These are phyloP conservation scores for Annulohypoxylon truncatum DNA, from an alignment of 2,329 filamentous ascomycete species.

Conservation along the genomic window DNA sequence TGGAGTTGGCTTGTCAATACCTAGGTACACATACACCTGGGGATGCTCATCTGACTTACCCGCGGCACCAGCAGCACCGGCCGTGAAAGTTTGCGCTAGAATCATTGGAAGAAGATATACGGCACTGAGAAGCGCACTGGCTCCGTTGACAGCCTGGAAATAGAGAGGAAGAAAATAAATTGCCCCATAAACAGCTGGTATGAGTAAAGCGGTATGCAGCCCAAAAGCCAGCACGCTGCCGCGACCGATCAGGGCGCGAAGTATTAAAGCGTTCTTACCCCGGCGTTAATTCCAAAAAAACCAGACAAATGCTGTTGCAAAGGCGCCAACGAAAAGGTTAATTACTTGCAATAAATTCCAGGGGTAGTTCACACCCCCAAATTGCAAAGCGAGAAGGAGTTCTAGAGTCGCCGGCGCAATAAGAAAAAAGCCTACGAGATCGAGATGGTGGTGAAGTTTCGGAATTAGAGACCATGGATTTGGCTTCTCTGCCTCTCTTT, in stretches of 20 bases:
- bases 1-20: not conserved
- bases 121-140: not conserved
- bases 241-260: conserved; percentile 33
- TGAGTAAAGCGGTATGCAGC: not conserved
- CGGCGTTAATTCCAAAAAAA: conserved; percentile 41
- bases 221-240: conserved; percentile 12
- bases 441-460: conserved; percentile 28
- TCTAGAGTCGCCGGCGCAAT: conserved; percentile 49
- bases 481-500: conserved; percentile 24
- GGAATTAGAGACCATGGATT: conserved; percentile 5
- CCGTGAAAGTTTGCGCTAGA: not conserved
- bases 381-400: conserved; percentile 51
- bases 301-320: conserved; percentile 38
- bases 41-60: not conserved
- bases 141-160: conserved; percentile 4
- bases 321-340: conserved; percentile 41
- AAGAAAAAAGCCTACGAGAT: conserved; percentile 38
- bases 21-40: not conserved
- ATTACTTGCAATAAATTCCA: conserved; percentile 46
- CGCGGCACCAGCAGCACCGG: not conserved
- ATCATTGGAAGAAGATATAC: conserved; percentile 8
- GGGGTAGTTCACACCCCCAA: conserved; percentile 47
- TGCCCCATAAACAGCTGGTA: not conserved
- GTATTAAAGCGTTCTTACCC: conserved; percentile 47
- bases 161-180: conserved; percentile 9